Base-by-base conservation (phyloP, 257 asterid genomes). In the Gentiana straminea region DNA sequence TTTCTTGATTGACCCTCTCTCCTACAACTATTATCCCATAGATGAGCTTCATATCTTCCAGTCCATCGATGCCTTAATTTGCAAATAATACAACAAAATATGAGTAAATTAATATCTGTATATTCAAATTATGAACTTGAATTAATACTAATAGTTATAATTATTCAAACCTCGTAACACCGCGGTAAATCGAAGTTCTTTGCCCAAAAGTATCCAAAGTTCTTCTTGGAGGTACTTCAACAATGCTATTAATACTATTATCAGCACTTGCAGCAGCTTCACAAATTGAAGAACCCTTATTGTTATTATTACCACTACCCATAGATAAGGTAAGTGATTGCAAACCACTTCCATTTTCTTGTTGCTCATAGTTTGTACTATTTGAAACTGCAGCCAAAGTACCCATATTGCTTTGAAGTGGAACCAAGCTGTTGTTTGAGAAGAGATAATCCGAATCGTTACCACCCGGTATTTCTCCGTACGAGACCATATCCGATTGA, bases 11-110 rank as follows among this genome's bases (percentile, higher is more conserved):
- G 97, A 0, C 95, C 97, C 70, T 89, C 97, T 66, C 97, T 79
- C 61, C 97, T 81, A 73, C 97, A 86, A 62, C 90, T 86, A 64
- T 89, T 89, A 68, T 89, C 97, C 97, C 97, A 89, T 1, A 89
- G 77, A 73, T 89, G 97, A 2, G 97, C 97, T 74, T 88, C 97
- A 66, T 88, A 88, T 57, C 97, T 79, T 33, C 96, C 96, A 0
- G 95, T 88, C 97, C 97, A 89, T 63, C 97, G 81, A 73, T 89
- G 97, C 81, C 97, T 88, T 33, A 33, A 67, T 8, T 13, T 46
- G 35, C 11, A 37, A 33, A 8, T 54, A 61, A 1, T 7, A 13
- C 3, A 48, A 12, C 8, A 43, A 12, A 2, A 60, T 63, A 7
- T 9, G n/a, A 1, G 2, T 3, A 51, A 5, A 15, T 2, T 4